Percentiles rank a stretch among this genome's conserved stretches.
These are phyloP conservation scores for Beauveria sp. DNA, from an alignment of 2,329 filamentous ascomycete species.

Conservation along the genomic window DNA sequence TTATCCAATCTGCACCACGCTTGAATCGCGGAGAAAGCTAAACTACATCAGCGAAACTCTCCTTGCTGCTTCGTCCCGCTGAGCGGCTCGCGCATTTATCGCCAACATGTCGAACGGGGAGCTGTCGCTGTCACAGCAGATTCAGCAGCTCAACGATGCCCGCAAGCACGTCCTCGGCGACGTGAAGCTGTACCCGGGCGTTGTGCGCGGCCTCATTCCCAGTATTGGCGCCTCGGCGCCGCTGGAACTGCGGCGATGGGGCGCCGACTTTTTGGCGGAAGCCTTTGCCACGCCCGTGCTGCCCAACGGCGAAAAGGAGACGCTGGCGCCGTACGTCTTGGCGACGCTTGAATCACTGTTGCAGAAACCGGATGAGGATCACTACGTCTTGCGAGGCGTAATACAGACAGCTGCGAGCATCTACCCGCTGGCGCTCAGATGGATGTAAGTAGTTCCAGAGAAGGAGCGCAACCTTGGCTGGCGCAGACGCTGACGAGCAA, in stretches of 20 bases:
- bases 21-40: neutral
- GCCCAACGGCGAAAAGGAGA: slow-evolving; percentile 69
- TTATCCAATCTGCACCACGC: neutral
- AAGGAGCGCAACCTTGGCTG: slow-evolving; percentile 1
- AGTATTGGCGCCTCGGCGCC: slow-evolving; percentile 71
- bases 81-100: neutral
- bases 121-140: slow-evolving; percentile 62
- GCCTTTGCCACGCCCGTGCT: slow-evolving; percentile 90
- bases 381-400: slow-evolving; percentile 72
- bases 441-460: slow-evolving; percentile 66
- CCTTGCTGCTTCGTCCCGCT: neutral
- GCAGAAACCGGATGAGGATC: slow-evolving; percentile 67
- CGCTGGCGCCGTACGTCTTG: slow-evolving; percentile 67
- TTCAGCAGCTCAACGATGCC: slow-evolving; percentile 82
- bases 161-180: slow-evolving; percentile 84
- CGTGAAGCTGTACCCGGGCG: slow-evolving; percentile 80
- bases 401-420: slow-evolving; percentile 87
- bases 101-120: slow-evolving; percentile 42
- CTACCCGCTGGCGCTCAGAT: slow-evolving; percentile 84
- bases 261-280: slow-evolving; percentile 90
- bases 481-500: slow-evolving; percentile 13
- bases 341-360: slow-evolving; percentile 66
- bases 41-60: neutral
- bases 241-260: slow-evolving; percentile 87
- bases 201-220: slow-evolving; percentile 87